A percentile compares a stretch with the other conserved stretches of the same genome.
These are phyloP conservation scores for Phytophthora boehmeriae DNA, from an alignment of 352 stramenopile genomes.

Conservation along the genomic window DNA sequence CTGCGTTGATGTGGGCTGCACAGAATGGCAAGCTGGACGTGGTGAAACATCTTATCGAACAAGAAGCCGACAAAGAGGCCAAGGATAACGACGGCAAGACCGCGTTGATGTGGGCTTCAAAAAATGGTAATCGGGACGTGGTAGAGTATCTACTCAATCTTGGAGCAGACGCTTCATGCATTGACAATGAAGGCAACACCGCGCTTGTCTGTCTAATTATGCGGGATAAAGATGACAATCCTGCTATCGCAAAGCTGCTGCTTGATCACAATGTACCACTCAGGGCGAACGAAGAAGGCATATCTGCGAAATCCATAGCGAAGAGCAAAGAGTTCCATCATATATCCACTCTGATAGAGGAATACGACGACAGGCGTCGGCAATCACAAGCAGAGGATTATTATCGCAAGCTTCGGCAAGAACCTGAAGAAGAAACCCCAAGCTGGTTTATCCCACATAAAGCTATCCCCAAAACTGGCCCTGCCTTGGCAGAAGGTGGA, in stretches of 20 bases:
- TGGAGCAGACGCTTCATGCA: too few relatives aligned
- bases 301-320: not conserved
- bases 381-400: not conserved
- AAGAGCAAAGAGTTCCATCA: not conserved
- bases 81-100: too few relatives aligned
- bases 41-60: too few relatives aligned
- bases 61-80: too few relatives aligned
- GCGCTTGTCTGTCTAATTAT: too few relatives aligned
- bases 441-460: not conserved
- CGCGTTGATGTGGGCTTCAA: too few relatives aligned
- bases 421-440: not conserved
- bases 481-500: not conserved
- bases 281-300: not conserved
- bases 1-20: too few relatives aligned
- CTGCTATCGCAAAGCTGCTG: not conserved
- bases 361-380: not conserved
- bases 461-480: not conserved
- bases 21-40: too few relatives aligned
- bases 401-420: not conserved
- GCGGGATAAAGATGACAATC: too few relatives aligned
- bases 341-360: not conserved
- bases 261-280: not conserved
- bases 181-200: too few relatives aligned
- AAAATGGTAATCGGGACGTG: too few relatives aligned
- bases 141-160: too few relatives aligned